Base-by-base conservation (phyloP, 257 asterid species). In the Ilex aquifolium region DNA sequence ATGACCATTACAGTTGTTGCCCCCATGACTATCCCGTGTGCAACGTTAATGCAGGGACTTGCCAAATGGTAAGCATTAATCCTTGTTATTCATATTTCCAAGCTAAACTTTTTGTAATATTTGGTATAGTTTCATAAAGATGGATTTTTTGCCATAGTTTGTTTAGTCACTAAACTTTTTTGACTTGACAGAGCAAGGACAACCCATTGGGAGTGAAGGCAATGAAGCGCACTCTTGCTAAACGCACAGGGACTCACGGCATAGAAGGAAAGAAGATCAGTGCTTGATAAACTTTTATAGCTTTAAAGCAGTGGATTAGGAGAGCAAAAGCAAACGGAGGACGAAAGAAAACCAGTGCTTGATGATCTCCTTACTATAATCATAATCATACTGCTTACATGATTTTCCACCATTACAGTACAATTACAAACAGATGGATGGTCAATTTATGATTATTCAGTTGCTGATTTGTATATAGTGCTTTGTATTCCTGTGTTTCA, bases 151-250 rank as follows among this genome's bases (percentile, higher is more conserved):
- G 42, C 5, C 8, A 36, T 36, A 4, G 42, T 36, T 36, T 1
- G 42, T 4, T 36, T 36, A 36, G 7, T 36, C 8, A 0, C 2
- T 36, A 4, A 7, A 36, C 42, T 36, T 36, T 36, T 36, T 36
- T 36, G 10, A 49, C 10, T 3, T 12, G 10, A 1, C 90, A 89
- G 96, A 72, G 94, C 79, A 72, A 81, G 72, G 62, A 73, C 64
- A 89, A 79, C 46, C 94, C 94, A 1, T 71, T 89, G 10, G 92
- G 88, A 60, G 86, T 86, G 76, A 69, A 80, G 88, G 91, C 86
- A 44, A 71, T 84, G 81, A 74, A 76, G 70, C 85, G 74, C 63
- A 75, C 75, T 51, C 83, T 73, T 32, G 95, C 95, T 13, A 71
- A 68, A 29, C 90, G 91, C 3, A 73, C 79, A 6, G 80, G 74